Evolutionary conservation across 1,284 basidiomycete species (phyloP).

Genomic region (Microbotryum silenes-acaulis): DNA sequence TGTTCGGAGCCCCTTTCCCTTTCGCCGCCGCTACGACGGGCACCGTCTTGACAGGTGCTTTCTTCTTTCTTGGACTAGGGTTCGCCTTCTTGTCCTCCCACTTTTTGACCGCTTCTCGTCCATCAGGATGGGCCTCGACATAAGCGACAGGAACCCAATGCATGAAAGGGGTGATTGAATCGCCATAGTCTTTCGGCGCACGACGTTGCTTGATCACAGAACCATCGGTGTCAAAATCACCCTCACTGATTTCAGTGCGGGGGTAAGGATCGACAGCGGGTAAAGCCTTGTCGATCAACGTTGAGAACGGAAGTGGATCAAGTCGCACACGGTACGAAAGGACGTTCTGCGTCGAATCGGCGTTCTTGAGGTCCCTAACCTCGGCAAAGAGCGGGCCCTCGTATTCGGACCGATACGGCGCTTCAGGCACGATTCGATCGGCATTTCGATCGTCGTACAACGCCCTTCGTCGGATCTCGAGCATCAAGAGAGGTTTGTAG

Average conservation of each 20-base stretch:
- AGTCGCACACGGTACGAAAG: slow-evolving; percentile 23
- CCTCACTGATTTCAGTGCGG: not conserved
- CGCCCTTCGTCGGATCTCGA: slow-evolving; percentile 4
- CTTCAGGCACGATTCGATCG: too few relatives aligned
- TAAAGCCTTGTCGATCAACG: not conserved
- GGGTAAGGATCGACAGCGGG: slow-evolving; percentile 8
- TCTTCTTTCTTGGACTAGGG: not conserved
- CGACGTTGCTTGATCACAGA: not conserved
- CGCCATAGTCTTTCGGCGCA: not conserved
- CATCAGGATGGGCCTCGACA: not conserved
- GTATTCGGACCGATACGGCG: too few relatives aligned
- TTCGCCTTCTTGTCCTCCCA: not conserved
- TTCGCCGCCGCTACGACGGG: too few relatives aligned
- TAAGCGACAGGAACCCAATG: slow-evolving; percentile 15
- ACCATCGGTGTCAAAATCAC: not conserved
- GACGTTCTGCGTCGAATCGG: slow-evolving; percentile 5
- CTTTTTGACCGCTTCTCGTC: not conserved
- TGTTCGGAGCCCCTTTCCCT: too few relatives aligned
- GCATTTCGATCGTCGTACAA: not conserved
- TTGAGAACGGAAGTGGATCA: not conserved
- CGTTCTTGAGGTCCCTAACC: slow-evolving; percentile 12
- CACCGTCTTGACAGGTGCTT: not conserved
- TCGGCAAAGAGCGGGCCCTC: not conserved
- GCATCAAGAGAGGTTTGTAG: slow-evolving; percentile 11
- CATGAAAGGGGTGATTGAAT: slow-evolving; percentile 1